Evolutionary conservation across 208 protist species (phyloP), one percentile per base, ranked within the genome.

Genomic region (Wallacemonas collosoma): DNA sequence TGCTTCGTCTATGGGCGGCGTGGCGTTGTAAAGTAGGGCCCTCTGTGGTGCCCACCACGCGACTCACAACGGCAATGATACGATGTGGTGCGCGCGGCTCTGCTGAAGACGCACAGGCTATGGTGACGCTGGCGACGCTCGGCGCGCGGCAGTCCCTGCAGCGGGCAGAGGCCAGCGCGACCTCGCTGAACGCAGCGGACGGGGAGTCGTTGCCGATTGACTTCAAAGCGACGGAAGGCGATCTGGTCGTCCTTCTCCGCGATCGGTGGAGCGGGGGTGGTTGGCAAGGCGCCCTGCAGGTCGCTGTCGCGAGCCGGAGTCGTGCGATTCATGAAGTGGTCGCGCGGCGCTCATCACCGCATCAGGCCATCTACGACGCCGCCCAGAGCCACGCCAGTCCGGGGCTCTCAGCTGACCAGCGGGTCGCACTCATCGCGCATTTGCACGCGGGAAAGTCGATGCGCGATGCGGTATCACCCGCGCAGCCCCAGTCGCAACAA

Each of bases 11-110:
- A 38, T 95, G 87, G 87, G 85, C 80, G 5, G 62, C 66, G 68
- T 95, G 90, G 90, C 87, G 90, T 15, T 82, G 83, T 56, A 54
- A 50, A 8, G 79, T 84, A 2, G 90, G 90, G 12, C 86, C 91
- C 68, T 55, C 68, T 0, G 90, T 74, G 26, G 71, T 63, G 51
- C 80, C 84, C 44, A 84, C 86, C n/a, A 39, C 71, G 51, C 72
- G 61, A n/a, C 82, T 93, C 85, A 75, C 82, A 40, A 68, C 62
- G 68, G 74, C 81, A 41, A 72, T 95, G 47, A 54, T 95, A 12
- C 45, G 68, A 3, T 82, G 80, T 17, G 89, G 83, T 63, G 76
- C 87, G 15, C 60, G 77, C 14, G 79, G 83, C 12, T 73, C 71
- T 3, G 61, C 74, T 26, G 69, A 35, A 12, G 48, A 61, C 7